A percentile compares a stretch with the other conserved stretches of the same genome.
phyloP scores from a whole-genome alignment of 345 rosid species.

The Gossypium sturtianum region DNA sequence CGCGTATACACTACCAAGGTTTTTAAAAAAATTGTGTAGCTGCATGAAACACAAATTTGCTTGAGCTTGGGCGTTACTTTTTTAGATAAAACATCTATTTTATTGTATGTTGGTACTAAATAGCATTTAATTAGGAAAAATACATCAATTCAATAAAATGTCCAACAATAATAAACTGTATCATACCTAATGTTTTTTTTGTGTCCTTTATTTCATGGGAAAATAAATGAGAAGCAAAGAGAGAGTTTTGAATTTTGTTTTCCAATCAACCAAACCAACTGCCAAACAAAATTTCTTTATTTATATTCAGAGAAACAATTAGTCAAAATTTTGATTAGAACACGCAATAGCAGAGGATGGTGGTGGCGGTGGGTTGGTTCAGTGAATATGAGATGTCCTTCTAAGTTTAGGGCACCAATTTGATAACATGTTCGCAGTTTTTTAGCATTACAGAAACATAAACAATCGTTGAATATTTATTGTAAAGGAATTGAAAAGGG shows the following conservation, averaged over 20 bases:
- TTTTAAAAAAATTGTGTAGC: too few relatives aligned
- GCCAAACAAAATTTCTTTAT: neutral
- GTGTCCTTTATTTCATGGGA: neutral
- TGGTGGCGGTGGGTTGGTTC: constrained; percentile 5
- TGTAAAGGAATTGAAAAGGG: neutral
- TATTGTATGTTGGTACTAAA: too few relatives aligned
- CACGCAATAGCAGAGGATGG: neutral
- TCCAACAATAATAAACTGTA: neutral
- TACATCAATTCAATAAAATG: neutral
- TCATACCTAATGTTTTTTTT: neutral
- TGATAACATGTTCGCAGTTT: neutral
- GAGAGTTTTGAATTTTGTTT: neutral
- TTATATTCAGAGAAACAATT: neutral
- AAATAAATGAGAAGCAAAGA: neutral
- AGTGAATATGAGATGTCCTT: neutral
- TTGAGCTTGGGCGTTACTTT: too few relatives aligned
- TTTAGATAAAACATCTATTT: too few relatives aligned
- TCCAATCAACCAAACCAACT: constrained; percentile 5
- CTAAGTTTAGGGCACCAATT: neutral
- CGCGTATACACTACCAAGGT: too few relatives aligned
- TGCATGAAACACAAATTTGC: too few relatives aligned
- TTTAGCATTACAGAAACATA: neutral
- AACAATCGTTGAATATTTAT: neutral
- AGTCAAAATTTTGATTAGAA: constrained; percentile 1
- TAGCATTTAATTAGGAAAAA: too few relatives aligned